Evolutionary conservation across 805 yeast genomes (phyloP).

Genomic region (Suhomyces sp.): DNA sequence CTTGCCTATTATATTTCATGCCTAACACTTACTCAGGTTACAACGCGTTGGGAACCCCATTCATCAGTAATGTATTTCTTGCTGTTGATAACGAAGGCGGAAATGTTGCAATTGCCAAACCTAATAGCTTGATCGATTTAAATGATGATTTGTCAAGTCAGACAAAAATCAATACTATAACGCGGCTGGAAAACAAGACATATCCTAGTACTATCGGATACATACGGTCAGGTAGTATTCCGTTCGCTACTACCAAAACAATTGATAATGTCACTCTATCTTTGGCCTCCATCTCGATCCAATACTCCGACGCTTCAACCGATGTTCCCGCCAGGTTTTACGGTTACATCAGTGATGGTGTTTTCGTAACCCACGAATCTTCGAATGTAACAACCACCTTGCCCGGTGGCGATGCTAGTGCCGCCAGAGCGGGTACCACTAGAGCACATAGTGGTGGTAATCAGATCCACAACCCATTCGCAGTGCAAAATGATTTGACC

Average conservation of each 20-base stretch:
- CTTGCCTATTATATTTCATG: constrained; percentile 53
- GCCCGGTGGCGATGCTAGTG: constrained; percentile 4
- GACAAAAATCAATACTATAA: neutral
- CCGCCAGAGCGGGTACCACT: neutral
- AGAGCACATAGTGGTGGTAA: neutral
- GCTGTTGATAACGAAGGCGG: constrained; percentile 63
- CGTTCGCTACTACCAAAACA: constrained; percentile 42
- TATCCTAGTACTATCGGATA: constrained; percentile 13
- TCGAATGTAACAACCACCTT: neutral
- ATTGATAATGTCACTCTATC: constrained; percentile 10
- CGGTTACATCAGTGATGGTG: constrained; percentile 3
- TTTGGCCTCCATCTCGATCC: constrained; percentile 8
- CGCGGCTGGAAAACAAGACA: neutral
- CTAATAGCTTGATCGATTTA: constrained; percentile 20
- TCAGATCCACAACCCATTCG: neutral
- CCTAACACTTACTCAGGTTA: constrained; percentile 50
- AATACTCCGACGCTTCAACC: neutral
- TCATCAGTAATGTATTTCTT: constrained; percentile 50
- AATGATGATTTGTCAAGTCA: neutral
- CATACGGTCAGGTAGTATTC: constrained; percentile 45
- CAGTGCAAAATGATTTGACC: neutral
- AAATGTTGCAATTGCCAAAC: constrained; percentile 54
- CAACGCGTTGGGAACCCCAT: constrained; percentile 56
- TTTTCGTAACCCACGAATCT: neutral
- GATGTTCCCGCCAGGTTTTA: constrained; percentile 1